These are phyloP conservation scores for Rhodamnia argentea DNA, from an alignment of 345 rosid species.

Conservation along the genomic window DNA sequence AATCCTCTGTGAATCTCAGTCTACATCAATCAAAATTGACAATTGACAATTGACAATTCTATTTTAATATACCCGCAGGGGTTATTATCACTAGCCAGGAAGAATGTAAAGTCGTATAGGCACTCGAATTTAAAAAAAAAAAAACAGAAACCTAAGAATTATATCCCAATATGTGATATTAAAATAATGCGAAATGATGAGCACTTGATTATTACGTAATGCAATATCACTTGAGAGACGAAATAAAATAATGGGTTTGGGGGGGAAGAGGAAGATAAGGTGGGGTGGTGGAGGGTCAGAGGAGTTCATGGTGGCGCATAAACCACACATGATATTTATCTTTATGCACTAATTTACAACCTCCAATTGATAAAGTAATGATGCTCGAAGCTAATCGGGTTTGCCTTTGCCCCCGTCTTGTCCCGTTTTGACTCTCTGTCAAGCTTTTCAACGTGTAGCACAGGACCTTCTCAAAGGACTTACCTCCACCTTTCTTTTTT, in stretches of 20 bases:
- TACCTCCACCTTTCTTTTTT: background rate
- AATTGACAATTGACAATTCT: no score
- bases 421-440: background rate
- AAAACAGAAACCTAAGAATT: background rate
- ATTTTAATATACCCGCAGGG: no score
- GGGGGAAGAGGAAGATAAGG: background rate
- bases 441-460: background rate
- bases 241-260: background rate
- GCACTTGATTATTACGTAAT: background rate
- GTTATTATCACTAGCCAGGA: no score
- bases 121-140: background rate
- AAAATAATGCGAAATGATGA: background rate
- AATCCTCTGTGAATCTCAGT: no score
- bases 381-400: background rate
- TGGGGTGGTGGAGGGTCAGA: background rate
- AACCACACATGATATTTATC: background rate
- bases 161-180: background rate
- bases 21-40: no score
- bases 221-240: background rate
- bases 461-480: background rate
- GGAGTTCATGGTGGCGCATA: background rate
- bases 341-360: background rate
- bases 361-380: background rate
- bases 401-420: background rate
- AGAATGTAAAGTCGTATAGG: background rate